These are phyloP conservation scores for Aureobasidium sp. DNA, from an alignment of 2,329 filamentous ascomycete genomes.

Conservation along the genomic window DNA sequence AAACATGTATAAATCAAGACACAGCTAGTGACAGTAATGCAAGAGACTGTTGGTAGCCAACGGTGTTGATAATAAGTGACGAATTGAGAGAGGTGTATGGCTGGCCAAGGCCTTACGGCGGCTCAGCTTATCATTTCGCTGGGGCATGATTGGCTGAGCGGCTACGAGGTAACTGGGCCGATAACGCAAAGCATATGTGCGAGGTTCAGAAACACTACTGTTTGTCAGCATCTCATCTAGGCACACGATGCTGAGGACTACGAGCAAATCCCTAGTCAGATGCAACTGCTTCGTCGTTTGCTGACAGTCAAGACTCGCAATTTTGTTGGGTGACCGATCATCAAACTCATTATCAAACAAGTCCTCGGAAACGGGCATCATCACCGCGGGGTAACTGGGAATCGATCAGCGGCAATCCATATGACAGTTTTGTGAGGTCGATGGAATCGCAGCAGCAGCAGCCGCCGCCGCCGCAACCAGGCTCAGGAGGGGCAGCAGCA, in stretches of 20 bases:
- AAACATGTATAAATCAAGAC: background rate
- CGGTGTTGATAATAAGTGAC: background rate
- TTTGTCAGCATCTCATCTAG: constrained; percentile 9
- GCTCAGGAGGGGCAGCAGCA: background rate
- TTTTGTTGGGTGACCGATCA: background rate
- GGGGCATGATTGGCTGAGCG: constrained; percentile 2
- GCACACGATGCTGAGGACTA: background rate
- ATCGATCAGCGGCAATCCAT: background rate
- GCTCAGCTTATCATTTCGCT: background rate
- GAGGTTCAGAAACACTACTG: background rate
- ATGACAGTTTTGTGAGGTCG: background rate
- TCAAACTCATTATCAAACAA: background rate
- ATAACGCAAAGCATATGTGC: constrained; percentile 8
- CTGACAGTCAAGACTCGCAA: background rate
- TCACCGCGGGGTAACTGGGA: background rate
- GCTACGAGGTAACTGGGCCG: background rate
- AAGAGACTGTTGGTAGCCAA: background rate
- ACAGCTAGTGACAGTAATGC: constrained; percentile 9
- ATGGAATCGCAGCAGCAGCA: constrained; percentile 11
- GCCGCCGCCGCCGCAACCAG: background rate
- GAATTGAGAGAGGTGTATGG: background rate
- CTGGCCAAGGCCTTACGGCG: background rate
- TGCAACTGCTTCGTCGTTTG: background rate
- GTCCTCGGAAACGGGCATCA: background rate
- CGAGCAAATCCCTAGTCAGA: background rate